phyloP scores from a whole-genome alignment of 1,139 yeast species.

The Geotrichum aggregatum region DNA sequence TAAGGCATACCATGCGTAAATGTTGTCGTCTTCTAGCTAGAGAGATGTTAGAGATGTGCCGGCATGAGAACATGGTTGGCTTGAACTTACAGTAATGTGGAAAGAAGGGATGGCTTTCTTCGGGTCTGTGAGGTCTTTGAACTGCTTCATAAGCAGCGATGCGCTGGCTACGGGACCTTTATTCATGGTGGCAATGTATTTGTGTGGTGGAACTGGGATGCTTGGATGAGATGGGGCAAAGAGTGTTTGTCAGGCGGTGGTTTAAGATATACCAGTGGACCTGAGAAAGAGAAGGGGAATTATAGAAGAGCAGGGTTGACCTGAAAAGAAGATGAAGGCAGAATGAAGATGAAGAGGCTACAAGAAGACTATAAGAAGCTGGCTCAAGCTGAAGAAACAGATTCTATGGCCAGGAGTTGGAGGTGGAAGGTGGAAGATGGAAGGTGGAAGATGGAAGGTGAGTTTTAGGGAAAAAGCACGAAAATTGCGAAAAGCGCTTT shows the following conservation, averaged over 20 bases:
- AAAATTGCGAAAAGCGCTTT: too few species aligned
- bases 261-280: too few species aligned
- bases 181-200: conserved; percentile 11
- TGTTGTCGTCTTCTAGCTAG: conserved; percentile 59
- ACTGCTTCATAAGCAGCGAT: conserved; percentile 86
- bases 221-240: too few species aligned
- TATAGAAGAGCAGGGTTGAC: too few species aligned
- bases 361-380: too few species aligned
- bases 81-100: conserved; percentile 53
- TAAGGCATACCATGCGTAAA: conserved; percentile 61
- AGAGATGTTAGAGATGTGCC: background rate
- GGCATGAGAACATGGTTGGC: background rate
- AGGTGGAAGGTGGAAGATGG: background rate
- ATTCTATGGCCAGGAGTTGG: too few species aligned
- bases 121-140: conserved; percentile 88
- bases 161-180: conserved; percentile 41
- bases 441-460: background rate
- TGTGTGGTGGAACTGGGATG: too few species aligned
- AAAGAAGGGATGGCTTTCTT: conserved; percentile 87
- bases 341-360: too few species aligned
- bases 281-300: too few species aligned
- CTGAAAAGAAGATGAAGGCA: too few species aligned
- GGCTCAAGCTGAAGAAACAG: too few species aligned
- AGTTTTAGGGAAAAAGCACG: background rate
- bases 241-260: too few species aligned